Base-by-base conservation (phyloP, 345 rosid genomes). In the Streptanthus diversifolius region DNA sequence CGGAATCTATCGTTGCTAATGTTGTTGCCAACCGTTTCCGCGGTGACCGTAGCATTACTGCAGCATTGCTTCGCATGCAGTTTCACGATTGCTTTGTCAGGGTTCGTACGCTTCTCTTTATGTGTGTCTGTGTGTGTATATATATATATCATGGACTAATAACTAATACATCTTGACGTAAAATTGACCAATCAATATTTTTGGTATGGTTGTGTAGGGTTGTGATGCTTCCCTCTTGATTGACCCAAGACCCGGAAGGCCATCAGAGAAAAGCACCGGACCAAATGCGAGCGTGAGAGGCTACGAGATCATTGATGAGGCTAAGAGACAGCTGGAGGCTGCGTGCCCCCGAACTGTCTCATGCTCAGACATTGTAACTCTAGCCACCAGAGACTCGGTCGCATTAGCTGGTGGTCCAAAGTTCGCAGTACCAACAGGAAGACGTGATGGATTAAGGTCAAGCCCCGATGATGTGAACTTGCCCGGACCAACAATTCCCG, bases 31-130 rank as follows among this genome's bases (percentile, higher is more conserved):
- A 57, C 55, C 77, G 82, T 47, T 90, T 85, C 74, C 29, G 3
- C 0, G 0, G 78, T 0, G 90, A 90, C 63, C 78, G 36, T 22
- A 71, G 83, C 37, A 57, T 90, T 29, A 57, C 87, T 1, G 85
- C 92, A 0, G 90, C 90, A 9, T 71, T 92, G 74, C 95, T 92
- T 68, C 96, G 91, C 72, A 83, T 88, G 92, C 95, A 90, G 66
- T 92, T 90, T 62, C 95, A 92, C 37, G 95, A 92, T 65, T 90
- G 98, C 69, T 92, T 92, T 19, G 87, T 90, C 27, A 79, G 80
- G 45, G 96, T 87, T 73, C 18, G 71, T 69, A 45, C 47, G 24
- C 60, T 62, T 75, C 47, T 67, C 47, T 30, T 25, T 63, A 22
- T 55, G 22, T 64, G 35, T 43, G 7, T 60, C 0, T 44, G 1